Conservation (phyloP, 331 rosid species). For the Malus hybrid region DNA sequence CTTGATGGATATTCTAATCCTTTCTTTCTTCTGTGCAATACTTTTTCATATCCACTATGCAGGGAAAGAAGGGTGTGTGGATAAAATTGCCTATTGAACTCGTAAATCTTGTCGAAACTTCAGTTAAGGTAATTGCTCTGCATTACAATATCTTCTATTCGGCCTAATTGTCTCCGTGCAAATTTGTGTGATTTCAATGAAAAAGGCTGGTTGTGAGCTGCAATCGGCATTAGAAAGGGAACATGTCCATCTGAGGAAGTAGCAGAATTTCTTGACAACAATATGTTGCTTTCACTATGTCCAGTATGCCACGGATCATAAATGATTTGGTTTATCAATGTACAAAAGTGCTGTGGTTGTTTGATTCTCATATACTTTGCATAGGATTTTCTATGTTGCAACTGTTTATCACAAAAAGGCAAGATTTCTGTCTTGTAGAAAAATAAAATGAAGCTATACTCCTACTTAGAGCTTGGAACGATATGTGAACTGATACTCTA, state of each 20-base stretch:
- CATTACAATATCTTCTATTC: background rate
- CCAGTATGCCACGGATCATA: too few species aligned
- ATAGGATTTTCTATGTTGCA: too few species aligned
- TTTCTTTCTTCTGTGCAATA: background rate
- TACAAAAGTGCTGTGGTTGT: too few species aligned
- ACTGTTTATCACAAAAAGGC: too few species aligned
- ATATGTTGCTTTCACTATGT: too few species aligned
- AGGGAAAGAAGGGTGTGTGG: constrained; percentile 78
- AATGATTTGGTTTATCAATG: too few species aligned
- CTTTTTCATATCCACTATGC: constrained; percentile 8
- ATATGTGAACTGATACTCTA: background rate
- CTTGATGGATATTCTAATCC: background rate
- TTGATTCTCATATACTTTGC: too few species aligned
- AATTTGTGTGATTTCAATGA: background rate
- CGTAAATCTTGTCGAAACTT: constrained; percentile 51
- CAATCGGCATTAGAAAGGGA: background rate
- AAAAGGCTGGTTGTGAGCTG: background rate
- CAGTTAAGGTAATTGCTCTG: constrained; percentile 43
- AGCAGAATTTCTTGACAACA: too few species aligned
- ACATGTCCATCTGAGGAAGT: background rate
- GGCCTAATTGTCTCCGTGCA: background rate
- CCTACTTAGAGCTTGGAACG: background rate
- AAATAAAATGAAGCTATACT: background rate
- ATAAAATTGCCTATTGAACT: constrained; percentile 66
- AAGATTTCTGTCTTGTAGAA: background rate